A percentile compares a stretch with the other conserved stretches of the same genome.
phyloP scores from a whole-genome alignment of 768 basidiomycete genomes.

The Fomitopsis pulvina region DNA sequence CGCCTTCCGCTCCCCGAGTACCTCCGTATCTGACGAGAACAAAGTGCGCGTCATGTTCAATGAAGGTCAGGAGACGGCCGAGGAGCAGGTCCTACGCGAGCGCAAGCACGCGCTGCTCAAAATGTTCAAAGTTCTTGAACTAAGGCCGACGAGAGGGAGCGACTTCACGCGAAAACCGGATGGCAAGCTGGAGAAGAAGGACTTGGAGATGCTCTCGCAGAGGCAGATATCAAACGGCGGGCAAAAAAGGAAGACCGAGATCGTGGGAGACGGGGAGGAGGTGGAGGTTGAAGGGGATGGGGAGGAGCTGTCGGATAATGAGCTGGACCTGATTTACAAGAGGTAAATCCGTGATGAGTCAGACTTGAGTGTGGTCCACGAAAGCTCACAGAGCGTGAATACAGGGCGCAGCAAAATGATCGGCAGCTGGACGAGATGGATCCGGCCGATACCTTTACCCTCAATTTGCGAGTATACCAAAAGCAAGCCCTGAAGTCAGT shows the following conservation, averaged over 20 bases:
- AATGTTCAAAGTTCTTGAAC: constrained; percentile 66
- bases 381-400: too few relatives aligned
- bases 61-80: constrained; percentile 73
- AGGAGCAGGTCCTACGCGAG: constrained; percentile 74
- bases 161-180: constrained; percentile 16
- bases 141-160: constrained; percentile 45
- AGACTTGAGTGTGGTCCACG: too few relatives aligned
- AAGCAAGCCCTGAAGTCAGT: constrained; percentile 78
- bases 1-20: constrained; percentile 54
- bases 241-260: constrained; percentile 41
- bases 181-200: constrained; percentile 31
- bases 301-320: constrained; percentile 75
- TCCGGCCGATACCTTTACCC: constrained; percentile 66
- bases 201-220: constrained; percentile 33
- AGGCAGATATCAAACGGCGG: constrained; percentile 23
- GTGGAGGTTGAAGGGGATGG: constrained; percentile 75
- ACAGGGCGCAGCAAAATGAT: constrained; percentile 82
- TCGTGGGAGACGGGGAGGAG: constrained; percentile 78
- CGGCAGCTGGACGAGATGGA: constrained; percentile 73
- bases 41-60: constrained; percentile 45
- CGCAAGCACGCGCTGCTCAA: constrained; percentile 68
- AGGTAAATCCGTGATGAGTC: constrained; percentile 41
- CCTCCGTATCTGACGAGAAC: constrained; percentile 21
- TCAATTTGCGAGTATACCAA: constrained; percentile 81
- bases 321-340: constrained; percentile 78